Conservation (phyloP, 306 rosid species). For the Castanopsis chinensis region DNA sequence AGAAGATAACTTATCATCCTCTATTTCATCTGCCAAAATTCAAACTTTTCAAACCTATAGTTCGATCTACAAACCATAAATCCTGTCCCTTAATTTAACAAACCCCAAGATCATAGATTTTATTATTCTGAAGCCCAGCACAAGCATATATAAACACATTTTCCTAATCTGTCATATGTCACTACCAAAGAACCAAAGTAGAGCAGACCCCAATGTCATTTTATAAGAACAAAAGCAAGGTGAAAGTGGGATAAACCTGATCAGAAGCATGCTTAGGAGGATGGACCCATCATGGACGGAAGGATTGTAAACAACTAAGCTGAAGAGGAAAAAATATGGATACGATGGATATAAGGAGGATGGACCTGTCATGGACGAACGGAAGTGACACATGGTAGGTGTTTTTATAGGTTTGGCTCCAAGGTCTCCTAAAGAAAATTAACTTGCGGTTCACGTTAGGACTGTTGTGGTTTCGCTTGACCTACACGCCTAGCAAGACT, state of each 20-base stretch:
- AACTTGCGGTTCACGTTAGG: no score
- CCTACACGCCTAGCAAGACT: no score
- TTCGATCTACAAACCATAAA: not conserved
- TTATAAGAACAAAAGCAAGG: slow-evolving; percentile 7
- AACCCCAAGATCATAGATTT: not conserved
- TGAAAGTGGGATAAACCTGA: slow-evolving; percentile 56
- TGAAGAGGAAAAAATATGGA: no score
- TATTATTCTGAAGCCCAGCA: not conserved
- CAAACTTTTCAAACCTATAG: not conserved
- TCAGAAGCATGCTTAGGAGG: slow-evolving; percentile 67
- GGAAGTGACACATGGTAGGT: no score
- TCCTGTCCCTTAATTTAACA: not conserved
- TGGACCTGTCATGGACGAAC: no score
- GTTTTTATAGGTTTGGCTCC: no score
- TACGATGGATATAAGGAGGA: no score
- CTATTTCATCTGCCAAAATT: not conserved
- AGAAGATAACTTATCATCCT: not conserved
- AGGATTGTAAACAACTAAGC: no score
- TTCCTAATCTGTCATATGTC: slow-evolving; percentile 12
- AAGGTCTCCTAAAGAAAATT: no score
- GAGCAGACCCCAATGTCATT: slow-evolving; percentile 22
- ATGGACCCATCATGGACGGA: no score
- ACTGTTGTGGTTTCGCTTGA: no score
- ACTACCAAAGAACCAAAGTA: slow-evolving; percentile 7
- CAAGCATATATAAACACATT: not conserved